These are phyloP conservation scores for Carex pumila DNA, from an alignment of 176 grass and related monocot genomes.

Conservation along the genomic window DNA sequence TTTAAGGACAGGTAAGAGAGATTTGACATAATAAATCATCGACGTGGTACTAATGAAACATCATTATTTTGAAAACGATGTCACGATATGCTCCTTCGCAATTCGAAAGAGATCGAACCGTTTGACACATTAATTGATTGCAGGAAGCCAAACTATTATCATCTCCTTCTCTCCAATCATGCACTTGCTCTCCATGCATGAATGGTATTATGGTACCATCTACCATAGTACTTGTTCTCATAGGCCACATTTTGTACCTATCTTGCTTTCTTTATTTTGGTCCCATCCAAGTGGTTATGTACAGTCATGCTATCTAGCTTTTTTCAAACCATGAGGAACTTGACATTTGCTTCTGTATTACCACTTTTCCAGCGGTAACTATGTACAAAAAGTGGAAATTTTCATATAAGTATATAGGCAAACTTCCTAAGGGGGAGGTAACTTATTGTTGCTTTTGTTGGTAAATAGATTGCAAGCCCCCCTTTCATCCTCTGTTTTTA, in stretches of 20 bases:
- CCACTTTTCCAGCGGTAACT: neutral
- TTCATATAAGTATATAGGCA: neutral
- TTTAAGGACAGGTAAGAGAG: neutral
- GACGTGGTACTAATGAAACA: neutral
- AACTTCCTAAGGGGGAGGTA: neutral
- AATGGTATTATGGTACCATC: constrained; percentile 21
- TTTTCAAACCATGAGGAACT: constrained; percentile 13
- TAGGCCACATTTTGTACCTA: constrained; percentile 16
- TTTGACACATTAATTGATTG: constrained; percentile 12
- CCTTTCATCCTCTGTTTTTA: neutral
- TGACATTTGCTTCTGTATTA: neutral
- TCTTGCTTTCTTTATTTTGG: constrained; percentile 24
- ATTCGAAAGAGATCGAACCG: neutral
- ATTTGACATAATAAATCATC: constrained; percentile 15
- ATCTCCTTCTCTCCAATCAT: constrained; percentile 23
- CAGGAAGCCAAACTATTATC: neutral
- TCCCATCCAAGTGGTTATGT: constrained; percentile 12
- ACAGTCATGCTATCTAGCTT: neutral
- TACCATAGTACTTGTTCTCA: constrained; percentile 18
- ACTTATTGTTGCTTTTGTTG: neutral
- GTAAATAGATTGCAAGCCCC: neutral
- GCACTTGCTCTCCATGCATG: constrained; percentile 11
- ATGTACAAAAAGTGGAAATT: neutral
- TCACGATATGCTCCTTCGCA: constrained; percentile 2
- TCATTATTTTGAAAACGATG: constrained; percentile 16